phyloP scores from a whole-genome alignment of 2,329 filamentous ascomycete species.

The Plenodomus biglobosus region DNA sequence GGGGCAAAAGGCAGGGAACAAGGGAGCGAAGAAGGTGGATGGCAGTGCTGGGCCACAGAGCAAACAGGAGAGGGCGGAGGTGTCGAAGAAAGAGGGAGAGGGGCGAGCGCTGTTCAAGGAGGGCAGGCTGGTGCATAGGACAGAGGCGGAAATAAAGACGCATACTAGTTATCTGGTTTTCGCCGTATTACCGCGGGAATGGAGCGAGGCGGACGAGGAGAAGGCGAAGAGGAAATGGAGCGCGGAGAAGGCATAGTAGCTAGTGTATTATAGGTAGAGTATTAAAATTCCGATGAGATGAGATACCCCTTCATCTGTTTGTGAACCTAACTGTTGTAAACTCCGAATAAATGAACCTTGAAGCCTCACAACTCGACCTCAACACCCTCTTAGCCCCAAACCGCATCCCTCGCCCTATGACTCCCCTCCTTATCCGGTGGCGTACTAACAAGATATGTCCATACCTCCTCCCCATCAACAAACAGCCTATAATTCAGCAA shows the following conservation, averaged over 20 bases:
- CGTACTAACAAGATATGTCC: conserved; percentile 61
- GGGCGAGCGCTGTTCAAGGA: conserved; percentile 62
- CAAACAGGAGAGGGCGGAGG: conserved; percentile 36
- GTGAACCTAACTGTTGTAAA: no score
- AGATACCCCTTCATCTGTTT: no score
- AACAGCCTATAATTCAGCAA: conserved; percentile 79
- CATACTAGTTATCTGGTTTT: conserved; percentile 98
- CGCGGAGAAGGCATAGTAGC: not conserved
- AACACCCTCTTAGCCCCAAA: conserved; percentile 43
- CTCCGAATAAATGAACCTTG: no score
- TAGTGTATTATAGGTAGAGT: not conserved
- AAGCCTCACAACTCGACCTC: no score
- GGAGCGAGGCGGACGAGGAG: conserved; percentile 80
- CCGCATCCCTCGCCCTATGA: conserved; percentile 49
- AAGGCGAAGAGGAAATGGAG: conserved; percentile 55
- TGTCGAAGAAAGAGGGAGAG: conserved; percentile 32
- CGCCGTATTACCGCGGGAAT: conserved; percentile 82
- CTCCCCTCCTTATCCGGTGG: conserved; percentile 46
- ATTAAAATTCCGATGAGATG: no score
- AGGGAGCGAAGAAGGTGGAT: conserved; percentile 20
- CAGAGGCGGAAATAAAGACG: conserved; percentile 87
- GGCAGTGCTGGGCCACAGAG: no score
- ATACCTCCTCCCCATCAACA: conserved; percentile 76
- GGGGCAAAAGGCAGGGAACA: no score
- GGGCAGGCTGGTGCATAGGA: conserved; percentile 75